Base-by-base conservation (phyloP, 2,329 filamentous ascomycete species). In the Penicillium sp. region DNA sequence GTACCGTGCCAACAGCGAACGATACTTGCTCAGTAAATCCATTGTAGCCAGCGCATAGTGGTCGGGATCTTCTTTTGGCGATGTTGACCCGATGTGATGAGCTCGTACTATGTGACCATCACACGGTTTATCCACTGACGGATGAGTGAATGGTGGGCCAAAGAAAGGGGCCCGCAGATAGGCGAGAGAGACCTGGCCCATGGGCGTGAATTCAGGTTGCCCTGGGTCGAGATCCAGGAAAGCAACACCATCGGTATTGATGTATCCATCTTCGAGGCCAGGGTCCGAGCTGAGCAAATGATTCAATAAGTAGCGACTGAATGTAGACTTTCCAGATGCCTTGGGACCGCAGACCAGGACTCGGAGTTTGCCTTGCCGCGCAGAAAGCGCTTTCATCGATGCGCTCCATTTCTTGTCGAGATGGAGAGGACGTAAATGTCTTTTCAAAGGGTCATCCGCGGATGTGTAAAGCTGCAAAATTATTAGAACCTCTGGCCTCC, bases 221-320 rank as follows among this genome's bases (percentile, higher is more conserved):
- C 76, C 77, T 6, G 81, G 77, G 56, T 86, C 82, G 3, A 86
- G 71, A 56, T 86, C 83, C 14, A 86, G 70, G 54, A 81, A 81
- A 47, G 76, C 78, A 22, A 80, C 76, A 4, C 74, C 73, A 48
- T 74, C 68, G 24, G 68, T 63, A 46, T 67, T 66, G 43, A 47
- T 55, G 41, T 66, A 62, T 18, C 57, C 59, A 27, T 51, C 63
- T 39, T 70, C 68, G 5, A 65, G 55, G 44, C 68, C 54, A 50
- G 66, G 74, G 3, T 68, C 65, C 20, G 69, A 67, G 27, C 70
- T 74, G 16, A 83, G 71, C 27, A 82, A 71, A 50, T 80, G 75
- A 58, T 86, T 86, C 16, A 78, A 62, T 5, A 85, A 66, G 50
- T 81, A 74, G 44, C 79, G 78, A 50, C 76, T 76, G 57, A 85